Percentiles rank a stretch among this genome's conserved stretches.
Evolutionary conservation across 305 asterid genomes (phyloP).

Genomic region (Rubia balearica): DNA sequence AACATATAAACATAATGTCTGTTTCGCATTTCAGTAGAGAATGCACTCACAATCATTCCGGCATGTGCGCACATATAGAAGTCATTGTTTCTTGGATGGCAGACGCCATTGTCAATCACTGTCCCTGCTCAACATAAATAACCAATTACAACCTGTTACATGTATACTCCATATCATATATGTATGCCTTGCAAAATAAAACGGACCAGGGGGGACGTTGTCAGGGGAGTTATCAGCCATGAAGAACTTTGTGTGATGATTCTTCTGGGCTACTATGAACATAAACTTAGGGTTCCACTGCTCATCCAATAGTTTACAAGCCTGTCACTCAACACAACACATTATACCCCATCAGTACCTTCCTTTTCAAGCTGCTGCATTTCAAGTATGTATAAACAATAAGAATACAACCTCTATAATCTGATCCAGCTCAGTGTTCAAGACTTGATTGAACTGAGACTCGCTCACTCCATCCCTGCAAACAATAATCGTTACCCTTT

Average conservation of each 20-base stretch:
- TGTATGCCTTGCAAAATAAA: not conserved
- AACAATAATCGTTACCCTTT: not conserved
- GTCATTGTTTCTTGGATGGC: conserved; percentile 55
- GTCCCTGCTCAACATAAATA: conserved; percentile 34
- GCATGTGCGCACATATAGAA: conserved; percentile 76
- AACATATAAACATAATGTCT: not conserved
- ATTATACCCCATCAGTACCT: not conserved
- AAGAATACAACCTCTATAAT: conserved; percentile 37
- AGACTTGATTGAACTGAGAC: conserved; percentile 66
- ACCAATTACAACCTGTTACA: no score
- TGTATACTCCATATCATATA: no score
- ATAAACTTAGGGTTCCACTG: conserved; percentile 51
- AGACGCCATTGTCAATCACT: conserved; percentile 50
- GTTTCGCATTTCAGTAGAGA: no score
- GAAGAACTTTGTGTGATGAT: conserved; percentile 70
- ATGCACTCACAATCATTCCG: conserved; percentile 56
- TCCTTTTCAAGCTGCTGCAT: not conserved
- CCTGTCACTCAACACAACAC: conserved; percentile 26
- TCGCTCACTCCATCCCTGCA: conserved; percentile 70
- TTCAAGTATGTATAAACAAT: not conserved
- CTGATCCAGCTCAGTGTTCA: conserved; percentile 60
- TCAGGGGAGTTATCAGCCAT: conserved; percentile 33
- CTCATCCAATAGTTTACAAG: conserved; percentile 52
- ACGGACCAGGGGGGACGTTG: conserved; percentile 64
- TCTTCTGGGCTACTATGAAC: conserved; percentile 62